Conservation (phyloP, 192 early-diverging fungal genomes). For the Mortierella hygrophila region DNA sequence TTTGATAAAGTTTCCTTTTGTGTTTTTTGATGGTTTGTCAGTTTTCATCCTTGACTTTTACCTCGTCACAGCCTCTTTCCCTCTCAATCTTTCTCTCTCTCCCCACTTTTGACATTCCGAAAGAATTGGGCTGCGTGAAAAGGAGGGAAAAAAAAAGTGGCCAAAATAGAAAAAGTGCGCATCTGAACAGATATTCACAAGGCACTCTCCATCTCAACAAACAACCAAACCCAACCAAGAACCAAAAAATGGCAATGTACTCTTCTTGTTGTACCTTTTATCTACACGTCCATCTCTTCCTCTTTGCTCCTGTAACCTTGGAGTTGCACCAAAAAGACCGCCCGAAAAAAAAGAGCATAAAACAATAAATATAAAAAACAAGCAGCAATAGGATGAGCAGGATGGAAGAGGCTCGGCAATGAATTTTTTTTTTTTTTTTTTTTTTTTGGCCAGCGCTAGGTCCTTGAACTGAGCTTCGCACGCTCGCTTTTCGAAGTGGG, state of each 20-base stretch:
- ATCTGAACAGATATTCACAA: background rate
- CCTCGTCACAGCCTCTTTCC: background rate
- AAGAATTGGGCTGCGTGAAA: background rate
- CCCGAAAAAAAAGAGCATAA: background rate
- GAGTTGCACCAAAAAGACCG: background rate
- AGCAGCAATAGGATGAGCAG: background rate
- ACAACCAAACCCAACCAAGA: background rate
- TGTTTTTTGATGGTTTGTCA: background rate
- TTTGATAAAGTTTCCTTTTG: background rate
- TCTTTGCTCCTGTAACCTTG: background rate
- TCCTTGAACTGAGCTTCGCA: too few species aligned
- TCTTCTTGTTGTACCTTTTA: background rate
- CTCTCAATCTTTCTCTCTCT: background rate
- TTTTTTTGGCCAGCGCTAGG: background rate
- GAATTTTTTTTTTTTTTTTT: background rate
- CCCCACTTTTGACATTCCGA: constrained; percentile 8
- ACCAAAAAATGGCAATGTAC: background rate
- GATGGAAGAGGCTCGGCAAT: background rate
- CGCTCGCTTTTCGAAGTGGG: too few species aligned
- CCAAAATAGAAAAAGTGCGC: constrained; percentile 3
- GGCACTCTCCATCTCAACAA: background rate
- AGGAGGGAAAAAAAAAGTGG: background rate
- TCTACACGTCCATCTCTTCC: background rate
- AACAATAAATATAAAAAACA: background rate
- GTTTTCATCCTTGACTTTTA: constrained; percentile 1